Percentiles rank a stretch among this genome's conserved stretches.
These are phyloP conservation scores for Phytophthora cryptogea DNA, from an alignment of 352 stramenopile genomes.

Conservation along the genomic window DNA sequence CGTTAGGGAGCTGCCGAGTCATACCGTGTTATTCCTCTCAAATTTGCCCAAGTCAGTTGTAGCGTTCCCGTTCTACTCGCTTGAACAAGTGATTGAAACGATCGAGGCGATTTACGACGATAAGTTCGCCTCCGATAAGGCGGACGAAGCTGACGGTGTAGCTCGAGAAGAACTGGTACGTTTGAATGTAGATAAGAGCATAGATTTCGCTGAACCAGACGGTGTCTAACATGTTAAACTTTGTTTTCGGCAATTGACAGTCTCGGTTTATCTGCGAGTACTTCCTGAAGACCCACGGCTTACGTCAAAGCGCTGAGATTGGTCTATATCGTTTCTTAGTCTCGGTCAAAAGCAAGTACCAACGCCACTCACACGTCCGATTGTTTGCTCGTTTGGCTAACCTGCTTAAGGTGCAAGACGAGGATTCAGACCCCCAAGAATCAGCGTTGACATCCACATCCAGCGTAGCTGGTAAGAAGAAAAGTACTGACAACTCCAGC, in stretches of 20 bases:
- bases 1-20: constrained; percentile 50
- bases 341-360: constrained; percentile 64
- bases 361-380: constrained; percentile 52
- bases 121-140: constrained; percentile 66
- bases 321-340: constrained; percentile 73
- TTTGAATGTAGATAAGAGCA: neutral
- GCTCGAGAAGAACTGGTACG: constrained; percentile 54
- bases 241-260: constrained; percentile 25
- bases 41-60: constrained; percentile 76
- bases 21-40: constrained; percentile 65
- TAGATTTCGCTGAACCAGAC: neutral
- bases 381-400: constrained; percentile 75
- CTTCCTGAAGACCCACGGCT: constrained; percentile 69
- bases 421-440: constrained; percentile 3
- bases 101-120: constrained; percentile 83
- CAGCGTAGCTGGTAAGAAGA: constrained; percentile 13
- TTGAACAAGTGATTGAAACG: constrained; percentile 51
- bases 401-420: constrained; percentile 36
- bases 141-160: constrained; percentile 65
- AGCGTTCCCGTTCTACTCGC: constrained; percentile 66
- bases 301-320: constrained; percentile 69
- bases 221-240: neutral
- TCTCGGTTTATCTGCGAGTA: constrained; percentile 72
- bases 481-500: neutral
- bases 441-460: neutral